A percentile compares a stretch with the other conserved stretches of the same genome.
Evolutionary conservation across 2,329 filamentous ascomycete genomes (phyloP).

Genomic region (Apiospora arundinis): DNA sequence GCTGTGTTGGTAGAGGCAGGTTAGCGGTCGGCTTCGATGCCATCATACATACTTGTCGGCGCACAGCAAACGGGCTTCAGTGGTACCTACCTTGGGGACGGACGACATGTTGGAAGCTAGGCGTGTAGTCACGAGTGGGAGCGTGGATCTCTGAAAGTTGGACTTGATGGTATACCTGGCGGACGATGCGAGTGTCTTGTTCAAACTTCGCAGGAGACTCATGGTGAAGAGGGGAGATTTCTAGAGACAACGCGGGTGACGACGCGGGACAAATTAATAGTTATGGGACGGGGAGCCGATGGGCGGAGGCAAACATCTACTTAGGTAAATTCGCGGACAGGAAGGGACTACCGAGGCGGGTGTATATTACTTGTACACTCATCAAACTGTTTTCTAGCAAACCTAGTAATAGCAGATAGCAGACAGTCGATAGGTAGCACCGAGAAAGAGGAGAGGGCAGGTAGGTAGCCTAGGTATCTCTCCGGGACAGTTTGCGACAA

Average conservation of each 20-base stretch:
- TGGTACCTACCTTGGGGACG: conserved; percentile 26
- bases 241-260: neutral
- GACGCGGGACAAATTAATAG: conserved; percentile 15
- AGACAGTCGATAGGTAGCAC: too few species aligned
- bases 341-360: neutral
- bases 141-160: conserved; percentile 38
- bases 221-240: conserved; percentile 30
- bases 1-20: conserved; percentile 51
- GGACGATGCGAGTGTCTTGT: conserved; percentile 32
- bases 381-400: neutral
- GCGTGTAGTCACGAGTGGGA: conserved; percentile 37
- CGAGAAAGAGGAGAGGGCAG: neutral
- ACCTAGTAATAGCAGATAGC: neutral
- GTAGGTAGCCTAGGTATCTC: neutral
- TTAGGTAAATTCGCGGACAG: conserved; percentile 1
- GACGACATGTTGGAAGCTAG: conserved; percentile 38
- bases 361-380: neutral
- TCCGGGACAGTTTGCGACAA: neutral
- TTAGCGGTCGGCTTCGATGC: neutral
- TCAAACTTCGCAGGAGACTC: conserved; percentile 35
- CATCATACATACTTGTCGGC: too few species aligned
- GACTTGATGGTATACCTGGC: conserved; percentile 35
- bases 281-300: conserved; percentile 16
- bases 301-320: conserved; percentile 22
- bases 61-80: neutral